Percentiles rank a stretch among this genome's conserved stretches.
phyloP scores from a whole-genome alignment of 108 stramenopile genomes.

The Nitzschia sp. region DNA sequence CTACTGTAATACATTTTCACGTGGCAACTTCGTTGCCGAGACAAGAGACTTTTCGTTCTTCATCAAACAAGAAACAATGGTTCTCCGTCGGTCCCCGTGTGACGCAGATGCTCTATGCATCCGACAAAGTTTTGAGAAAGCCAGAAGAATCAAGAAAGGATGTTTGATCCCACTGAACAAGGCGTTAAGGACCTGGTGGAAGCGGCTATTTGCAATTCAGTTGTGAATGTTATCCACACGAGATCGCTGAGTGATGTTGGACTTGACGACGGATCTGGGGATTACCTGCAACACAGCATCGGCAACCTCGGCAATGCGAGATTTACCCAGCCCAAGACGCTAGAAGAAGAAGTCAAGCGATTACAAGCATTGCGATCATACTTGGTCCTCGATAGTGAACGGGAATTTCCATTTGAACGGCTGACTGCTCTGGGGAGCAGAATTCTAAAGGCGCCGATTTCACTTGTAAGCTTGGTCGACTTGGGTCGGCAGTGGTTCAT shows the following conservation, averaged over 20 bases:
- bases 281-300: not conserved
- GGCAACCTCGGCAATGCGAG: no score
- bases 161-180: not conserved
- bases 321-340: constrained; percentile 20
- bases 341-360: constrained; percentile 65
- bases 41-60: no score
- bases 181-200: not conserved
- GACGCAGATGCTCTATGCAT: no score
- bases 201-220: not conserved
- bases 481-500: constrained; percentile 83
- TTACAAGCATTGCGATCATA: constrained; percentile 67
- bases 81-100: no score
- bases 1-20: no score
- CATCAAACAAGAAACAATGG: no score
- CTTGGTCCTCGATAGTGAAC: constrained; percentile 68
- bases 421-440: constrained; percentile 45
- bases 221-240: not conserved
- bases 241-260: not conserved
- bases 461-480: constrained; percentile 69
- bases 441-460: constrained; percentile 71
- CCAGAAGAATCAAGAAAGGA: not conserved
- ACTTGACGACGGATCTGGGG: not conserved
- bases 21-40: no score
- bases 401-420: constrained; percentile 49
- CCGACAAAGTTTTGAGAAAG: no score